Evolutionary conservation across 23 red algal genomes (phyloP).

Genomic region (Gracilaria vermiculophylla): DNA sequence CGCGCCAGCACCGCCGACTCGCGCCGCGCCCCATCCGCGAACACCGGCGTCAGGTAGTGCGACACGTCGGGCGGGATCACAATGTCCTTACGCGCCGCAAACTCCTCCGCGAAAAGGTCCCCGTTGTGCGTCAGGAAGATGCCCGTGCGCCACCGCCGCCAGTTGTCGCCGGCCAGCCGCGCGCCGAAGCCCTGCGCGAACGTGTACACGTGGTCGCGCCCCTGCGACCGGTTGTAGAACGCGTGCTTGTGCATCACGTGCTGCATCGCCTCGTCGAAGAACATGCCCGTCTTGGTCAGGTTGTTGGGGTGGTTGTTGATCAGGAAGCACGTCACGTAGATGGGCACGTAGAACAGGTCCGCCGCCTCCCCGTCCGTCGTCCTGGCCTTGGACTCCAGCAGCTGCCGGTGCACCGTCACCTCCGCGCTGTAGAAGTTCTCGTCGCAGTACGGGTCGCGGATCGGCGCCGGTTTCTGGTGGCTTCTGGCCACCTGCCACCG

Average conservation of each 20-base stretch:
- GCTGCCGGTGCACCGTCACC: conserved; percentile 10
- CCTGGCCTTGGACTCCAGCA: not conserved
- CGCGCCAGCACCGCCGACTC: not conserved
- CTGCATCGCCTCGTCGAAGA: conserved; percentile 61
- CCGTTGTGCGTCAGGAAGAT: conserved; percentile 73
- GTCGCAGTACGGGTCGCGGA: conserved; percentile 60
- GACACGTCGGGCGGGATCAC: conserved; percentile 69
- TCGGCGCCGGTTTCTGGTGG: conserved; percentile 57
- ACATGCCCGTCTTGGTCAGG: conserved; percentile 53
- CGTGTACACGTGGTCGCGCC: conserved; percentile 70
- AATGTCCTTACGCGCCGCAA: conserved; percentile 55
- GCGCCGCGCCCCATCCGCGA: not conserved
- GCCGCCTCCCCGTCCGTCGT: conserved; percentile 19
- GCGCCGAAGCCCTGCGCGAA: conserved; percentile 74
- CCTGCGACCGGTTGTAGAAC: conserved; percentile 48
- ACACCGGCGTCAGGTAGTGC: conserved; percentile 56
- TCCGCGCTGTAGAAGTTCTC: conserved; percentile 54
- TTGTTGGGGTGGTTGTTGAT: conserved; percentile 70
- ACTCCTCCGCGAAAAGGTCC: conserved; percentile 52
- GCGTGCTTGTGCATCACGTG: conserved; percentile 41
- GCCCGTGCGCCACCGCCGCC: conserved; percentile 46
- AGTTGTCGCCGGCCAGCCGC: conserved; percentile 47
- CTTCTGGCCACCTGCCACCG: conserved; percentile 53
- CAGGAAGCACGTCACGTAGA: conserved; percentile 55
- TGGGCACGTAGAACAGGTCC: conserved; percentile 71